Percentiles rank a stretch among this genome's conserved stretches.
Conservation (phyloP, 805 yeast genomes). For the Ogataea ramenticola region DNA sequence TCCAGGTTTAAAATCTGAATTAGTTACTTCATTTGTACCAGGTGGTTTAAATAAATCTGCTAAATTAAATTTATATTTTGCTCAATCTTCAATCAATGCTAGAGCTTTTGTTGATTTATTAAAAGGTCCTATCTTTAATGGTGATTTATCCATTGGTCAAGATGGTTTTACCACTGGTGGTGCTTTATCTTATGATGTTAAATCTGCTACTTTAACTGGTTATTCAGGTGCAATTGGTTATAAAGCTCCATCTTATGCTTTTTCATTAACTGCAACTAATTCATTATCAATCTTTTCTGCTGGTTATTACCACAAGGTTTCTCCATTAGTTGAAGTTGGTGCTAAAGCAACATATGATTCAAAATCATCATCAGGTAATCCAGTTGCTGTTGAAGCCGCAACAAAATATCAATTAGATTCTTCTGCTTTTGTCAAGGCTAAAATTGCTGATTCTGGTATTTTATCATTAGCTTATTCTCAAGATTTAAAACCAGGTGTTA, state of each 20-base stretch:
- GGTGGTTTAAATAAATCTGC: conserved; percentile 73
- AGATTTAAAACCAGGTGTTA: conserved; percentile 92
- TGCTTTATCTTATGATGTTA: conserved; percentile 93
- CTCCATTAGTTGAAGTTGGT: conserved; percentile 91
- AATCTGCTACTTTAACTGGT: conserved; percentile 86
- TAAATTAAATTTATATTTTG: conserved; percentile 83
- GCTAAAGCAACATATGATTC: conserved; percentile 97
- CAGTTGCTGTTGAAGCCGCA: conserved; percentile 91
- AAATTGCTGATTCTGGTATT: conserved; percentile 92
- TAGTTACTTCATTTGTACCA: conserved; percentile 84
- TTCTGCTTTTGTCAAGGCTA: conserved; percentile 89
- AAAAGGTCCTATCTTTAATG: conserved; percentile 93
- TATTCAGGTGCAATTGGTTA: conserved; percentile 93
- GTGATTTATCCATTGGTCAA: conserved; percentile 91
- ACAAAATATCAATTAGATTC: conserved; percentile 88
- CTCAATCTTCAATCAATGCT: conserved; percentile 89
- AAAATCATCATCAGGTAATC: conserved; percentile 58
- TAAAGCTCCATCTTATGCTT: conserved; percentile 80
- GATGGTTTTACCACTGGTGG: conserved; percentile 97
- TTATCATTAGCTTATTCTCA: conserved; percentile 93
- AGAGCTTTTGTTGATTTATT: conserved; percentile 91
- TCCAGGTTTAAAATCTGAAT: conserved; percentile 91
- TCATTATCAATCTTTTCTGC: conserved; percentile 88
- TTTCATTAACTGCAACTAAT: conserved; percentile 77
- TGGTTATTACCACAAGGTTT: conserved; percentile 94